A percentile compares a stretch with the other conserved stretches of the same genome.
These are phyloP conservation scores for Yamadazyma blattariae DNA, from an alignment of 1,139 yeast genomes.

Conservation along the genomic window DNA sequence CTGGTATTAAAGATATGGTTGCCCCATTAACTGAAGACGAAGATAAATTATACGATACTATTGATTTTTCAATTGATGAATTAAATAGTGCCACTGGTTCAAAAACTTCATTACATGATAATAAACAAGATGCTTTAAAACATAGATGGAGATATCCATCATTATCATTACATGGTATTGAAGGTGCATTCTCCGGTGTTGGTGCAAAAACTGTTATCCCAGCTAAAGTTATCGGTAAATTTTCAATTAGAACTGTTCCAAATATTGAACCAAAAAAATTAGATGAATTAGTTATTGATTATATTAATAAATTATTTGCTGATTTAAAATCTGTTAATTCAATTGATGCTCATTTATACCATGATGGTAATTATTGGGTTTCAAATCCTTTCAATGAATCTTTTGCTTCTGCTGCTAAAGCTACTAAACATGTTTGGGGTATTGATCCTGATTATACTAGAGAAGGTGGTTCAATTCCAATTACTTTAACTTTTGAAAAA, in stretches of 20 bases:
- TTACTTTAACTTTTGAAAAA: conserved; percentile 88
- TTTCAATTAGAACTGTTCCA: conserved; percentile 96
- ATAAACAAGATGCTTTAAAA: conserved; percentile 83
- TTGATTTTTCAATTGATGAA: conserved; percentile 82
- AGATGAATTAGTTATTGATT: conserved; percentile 71
- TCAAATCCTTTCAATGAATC: conserved; percentile 90
- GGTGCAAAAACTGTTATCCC: conserved; percentile 99
- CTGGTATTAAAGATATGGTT: conserved; percentile 90
- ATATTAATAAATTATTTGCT: conserved; percentile 63
- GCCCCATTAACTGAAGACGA: conserved; percentile 88
- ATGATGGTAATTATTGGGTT: conserved; percentile 96
- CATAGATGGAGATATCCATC: conserved; percentile 99
- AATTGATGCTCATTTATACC: conserved; percentile 71
- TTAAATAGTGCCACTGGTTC: conserved; percentile 89
- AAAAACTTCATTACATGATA: conserved; percentile 70
- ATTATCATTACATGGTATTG: conserved; percentile 91
- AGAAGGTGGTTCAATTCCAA: conserved; percentile 98
- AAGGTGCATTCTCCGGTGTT: conserved; percentile 91
- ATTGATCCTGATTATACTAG: conserved; percentile 95
- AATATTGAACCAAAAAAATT: conserved; percentile 79
- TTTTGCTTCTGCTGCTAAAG: conserved; percentile 91
- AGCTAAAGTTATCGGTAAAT: conserved; percentile 89
- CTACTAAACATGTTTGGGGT: conserved; percentile 92
- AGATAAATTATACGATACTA: conserved; percentile 72
- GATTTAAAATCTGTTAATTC: conserved; percentile 75